phyloP scores from a whole-genome alignment of 108 stramenopile genomes.

The Nitzschia inconspicua region DNA sequence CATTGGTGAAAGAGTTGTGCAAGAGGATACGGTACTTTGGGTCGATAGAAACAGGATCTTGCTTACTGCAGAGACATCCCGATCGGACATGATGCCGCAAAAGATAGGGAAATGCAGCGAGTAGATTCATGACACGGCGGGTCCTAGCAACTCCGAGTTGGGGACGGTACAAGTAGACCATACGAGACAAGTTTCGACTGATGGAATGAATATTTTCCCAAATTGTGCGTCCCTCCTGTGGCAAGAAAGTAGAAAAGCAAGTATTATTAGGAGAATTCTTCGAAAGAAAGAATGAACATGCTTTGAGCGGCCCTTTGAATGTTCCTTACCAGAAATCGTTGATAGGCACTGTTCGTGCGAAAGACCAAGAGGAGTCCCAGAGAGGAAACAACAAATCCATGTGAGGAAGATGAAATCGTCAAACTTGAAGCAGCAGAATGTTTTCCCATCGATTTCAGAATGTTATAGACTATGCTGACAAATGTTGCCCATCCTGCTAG shows the following conservation, averaged over 20 bases:
- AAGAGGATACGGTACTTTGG: constrained; percentile 4
- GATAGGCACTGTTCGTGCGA: constrained; percentile 71
- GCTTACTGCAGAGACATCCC: constrained; percentile 45
- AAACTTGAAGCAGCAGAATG: not conserved
- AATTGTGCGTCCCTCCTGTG: constrained; percentile 80
- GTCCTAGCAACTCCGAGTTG: constrained; percentile 52
- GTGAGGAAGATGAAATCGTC: no score
- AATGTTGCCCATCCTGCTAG: constrained; percentile 22
- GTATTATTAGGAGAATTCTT: no score
- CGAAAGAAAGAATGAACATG: no score
- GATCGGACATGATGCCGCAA: constrained; percentile 69
- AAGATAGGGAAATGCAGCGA: constrained; percentile 73
- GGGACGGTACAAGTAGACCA: constrained; percentile 59
- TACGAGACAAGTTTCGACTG: constrained; percentile 70
- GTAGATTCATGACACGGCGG: constrained; percentile 40
- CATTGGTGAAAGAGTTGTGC: constrained; percentile 1
- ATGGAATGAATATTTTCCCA: constrained; percentile 75
- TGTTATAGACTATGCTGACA: constrained; percentile 15
- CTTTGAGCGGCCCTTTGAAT: no score
- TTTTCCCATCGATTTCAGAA: not conserved
- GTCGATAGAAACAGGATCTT: constrained; percentile 2
- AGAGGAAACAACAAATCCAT: no score
- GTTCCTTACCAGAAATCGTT: no score
- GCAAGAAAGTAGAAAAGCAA: no score
- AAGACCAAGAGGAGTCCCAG: constrained; percentile 65